Evolutionary conservation across 345 rosid genomes (phyloP).

Genomic region (Acer campestre): DNA sequence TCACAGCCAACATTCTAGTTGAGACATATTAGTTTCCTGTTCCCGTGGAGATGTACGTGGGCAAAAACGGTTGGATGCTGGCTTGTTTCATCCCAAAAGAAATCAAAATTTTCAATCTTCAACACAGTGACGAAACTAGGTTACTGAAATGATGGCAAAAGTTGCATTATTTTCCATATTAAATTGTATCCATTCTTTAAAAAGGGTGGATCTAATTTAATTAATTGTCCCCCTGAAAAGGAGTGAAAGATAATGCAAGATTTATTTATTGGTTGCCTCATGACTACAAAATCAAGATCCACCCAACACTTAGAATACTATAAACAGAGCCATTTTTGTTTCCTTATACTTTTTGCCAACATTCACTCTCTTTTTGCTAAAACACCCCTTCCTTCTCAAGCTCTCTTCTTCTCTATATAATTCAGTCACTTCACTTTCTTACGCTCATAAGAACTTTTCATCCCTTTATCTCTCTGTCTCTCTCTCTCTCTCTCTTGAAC

Average conservation of each 20-base stretch:
- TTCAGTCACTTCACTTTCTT: conserved; percentile 19
- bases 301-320: conserved; percentile 3
- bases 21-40: not conserved
- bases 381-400: not conserved
- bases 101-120: not conserved
- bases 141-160: conserved; percentile 11
- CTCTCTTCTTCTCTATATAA: conserved; percentile 21
- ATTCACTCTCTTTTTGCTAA: not conserved
- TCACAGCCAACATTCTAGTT: conserved; percentile 3
- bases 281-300: not conserved
- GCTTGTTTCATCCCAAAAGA: not conserved
- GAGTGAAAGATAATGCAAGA: not conserved
- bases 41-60: not conserved
- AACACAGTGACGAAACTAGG: conserved; percentile 10
- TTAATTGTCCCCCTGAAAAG: conserved; percentile 5
- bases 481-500: not conserved
- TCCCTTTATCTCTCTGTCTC: not conserved
- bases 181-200: not conserved
- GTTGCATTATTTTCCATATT: conserved; percentile 18
- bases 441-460: conserved; percentile 1
- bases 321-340: conserved; percentile 16
- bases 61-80: not conserved
- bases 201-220: conserved; percentile 21
- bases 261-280: not conserved
- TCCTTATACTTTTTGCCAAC: conserved; percentile 20